These are phyloP conservation scores for Thermomyces lanuginosus DNA, from an alignment of 2,329 filamentous ascomycete species.

Conservation along the genomic window DNA sequence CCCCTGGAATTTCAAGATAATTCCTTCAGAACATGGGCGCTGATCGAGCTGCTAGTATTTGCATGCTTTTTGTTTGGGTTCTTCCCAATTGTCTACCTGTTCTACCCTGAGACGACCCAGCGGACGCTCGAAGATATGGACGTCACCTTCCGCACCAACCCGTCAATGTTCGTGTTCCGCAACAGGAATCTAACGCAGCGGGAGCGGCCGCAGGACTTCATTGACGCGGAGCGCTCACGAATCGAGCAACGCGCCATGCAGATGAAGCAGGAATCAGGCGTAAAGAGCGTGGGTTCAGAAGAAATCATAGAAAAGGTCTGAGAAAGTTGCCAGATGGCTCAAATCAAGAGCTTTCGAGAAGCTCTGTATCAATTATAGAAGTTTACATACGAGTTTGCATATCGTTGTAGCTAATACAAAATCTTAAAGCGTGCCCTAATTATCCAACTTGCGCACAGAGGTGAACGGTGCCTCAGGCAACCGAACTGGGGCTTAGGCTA, in stretches of 20 bases:
- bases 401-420: no score
- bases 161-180: conserved; percentile 2
- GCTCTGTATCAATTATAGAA: no score
- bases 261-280: conserved; percentile 1
- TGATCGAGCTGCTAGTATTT: conserved; percentile 3
- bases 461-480: no score
- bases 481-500: no score
- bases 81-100: conserved; percentile 3
- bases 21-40: background rate
- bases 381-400: no score
- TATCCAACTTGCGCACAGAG: no score
- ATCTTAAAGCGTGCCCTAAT: no score
- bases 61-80: conserved; percentile 4
- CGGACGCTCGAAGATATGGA: conserved; percentile 5
- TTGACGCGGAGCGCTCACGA: conserved; percentile 4
- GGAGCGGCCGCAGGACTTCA: conserved; percentile 1
- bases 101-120: conserved; percentile 5
- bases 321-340: no score
- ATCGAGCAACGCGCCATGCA: conserved; percentile 3
- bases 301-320: no score
- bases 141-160: conserved; percentile 3
- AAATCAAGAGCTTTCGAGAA: no score
- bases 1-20: no score
- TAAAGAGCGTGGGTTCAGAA: no score
- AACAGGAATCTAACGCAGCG: conserved; percentile 3